These are phyloP conservation scores for Leccinum imitatum DNA, from an alignment of 768 basidiomycete genomes.

Conservation along the genomic window DNA sequence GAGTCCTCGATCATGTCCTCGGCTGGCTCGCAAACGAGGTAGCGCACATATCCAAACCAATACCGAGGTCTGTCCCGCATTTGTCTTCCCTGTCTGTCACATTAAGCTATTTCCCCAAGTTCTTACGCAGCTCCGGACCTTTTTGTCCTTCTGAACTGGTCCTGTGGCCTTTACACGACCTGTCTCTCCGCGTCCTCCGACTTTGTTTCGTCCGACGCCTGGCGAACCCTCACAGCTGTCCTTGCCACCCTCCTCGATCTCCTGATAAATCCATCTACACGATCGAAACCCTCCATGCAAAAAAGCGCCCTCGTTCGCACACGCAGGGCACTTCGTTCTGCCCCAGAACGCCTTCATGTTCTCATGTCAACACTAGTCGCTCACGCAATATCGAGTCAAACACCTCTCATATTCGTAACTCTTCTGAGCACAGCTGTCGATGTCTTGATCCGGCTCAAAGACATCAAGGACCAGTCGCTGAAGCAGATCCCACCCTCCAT, in stretches of 20 bases:
- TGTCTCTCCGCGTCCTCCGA: slow-evolving; percentile 45
- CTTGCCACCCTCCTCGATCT: slow-evolving; percentile 62
- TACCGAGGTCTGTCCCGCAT: slow-evolving; percentile 51
- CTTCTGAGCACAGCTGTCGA: slow-evolving; percentile 70
- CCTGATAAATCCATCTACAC: slow-evolving; percentile 50
- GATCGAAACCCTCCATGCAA: slow-evolving; percentile 57
- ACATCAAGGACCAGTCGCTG: slow-evolving; percentile 43
- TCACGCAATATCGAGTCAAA: slow-evolving; percentile 48
- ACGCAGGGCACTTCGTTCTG: slow-evolving; percentile 68
- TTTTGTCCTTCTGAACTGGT: slow-evolving; percentile 73
- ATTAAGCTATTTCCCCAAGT: slow-evolving; percentile 27
- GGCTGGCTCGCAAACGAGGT: slow-evolving; percentile 77
- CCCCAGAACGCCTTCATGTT: slow-evolving; percentile 46
- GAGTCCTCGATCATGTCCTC: slow-evolving; percentile 67
- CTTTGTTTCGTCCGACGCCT: slow-evolving; percentile 48
- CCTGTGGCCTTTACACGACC: slow-evolving; percentile 57
- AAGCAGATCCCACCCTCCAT: slow-evolving; percentile 44
- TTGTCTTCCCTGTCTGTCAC: neutral
- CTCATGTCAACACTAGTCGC: slow-evolving; percentile 56
- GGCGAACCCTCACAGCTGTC: slow-evolving; percentile 51
- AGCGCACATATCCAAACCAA: slow-evolving; percentile 51
- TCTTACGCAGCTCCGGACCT: slow-evolving; percentile 58
- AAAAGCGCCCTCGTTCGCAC: slow-evolving; percentile 59
- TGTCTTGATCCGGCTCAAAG: slow-evolving; percentile 68
- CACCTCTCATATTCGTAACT: slow-evolving; percentile 41